A percentile compares a stretch with the other conserved stretches of the same genome.
These are phyloP conservation scores for Trypanosoma platydactyli DNA, from an alignment of 208 protist genomes.

Conservation along the genomic window DNA sequence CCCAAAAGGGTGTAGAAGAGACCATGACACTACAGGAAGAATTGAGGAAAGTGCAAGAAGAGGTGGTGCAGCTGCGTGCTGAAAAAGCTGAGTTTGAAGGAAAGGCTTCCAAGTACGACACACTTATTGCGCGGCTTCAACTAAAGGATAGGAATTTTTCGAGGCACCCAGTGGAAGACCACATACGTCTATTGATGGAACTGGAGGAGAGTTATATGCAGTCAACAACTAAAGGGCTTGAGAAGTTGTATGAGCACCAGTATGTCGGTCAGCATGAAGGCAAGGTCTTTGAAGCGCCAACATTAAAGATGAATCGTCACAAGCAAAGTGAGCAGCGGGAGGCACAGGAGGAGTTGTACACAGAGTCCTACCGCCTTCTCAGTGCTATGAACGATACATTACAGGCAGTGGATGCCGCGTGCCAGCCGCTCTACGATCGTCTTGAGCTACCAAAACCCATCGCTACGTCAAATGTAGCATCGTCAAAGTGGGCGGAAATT, in stretches of 20 bases:
- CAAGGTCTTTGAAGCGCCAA: conserved; percentile 29
- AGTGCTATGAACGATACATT: conserved; percentile 41
- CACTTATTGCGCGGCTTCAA: conserved; percentile 61
- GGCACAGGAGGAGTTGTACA: conserved; percentile 52
- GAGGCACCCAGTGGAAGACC: conserved; percentile 54
- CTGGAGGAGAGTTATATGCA: conserved; percentile 64
- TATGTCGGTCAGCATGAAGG: not conserved
- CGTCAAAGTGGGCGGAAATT: conserved; percentile 65
- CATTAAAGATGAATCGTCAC: conserved; percentile 44
- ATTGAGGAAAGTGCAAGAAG: conserved; percentile 23
- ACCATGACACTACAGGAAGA: conserved; percentile 32
- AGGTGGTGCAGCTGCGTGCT: conserved; percentile 8
- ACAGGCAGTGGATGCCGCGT: conserved; percentile 55
- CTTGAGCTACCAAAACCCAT: conserved; percentile 55
- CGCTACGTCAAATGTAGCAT: conserved; percentile 58
- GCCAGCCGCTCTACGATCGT: conserved; percentile 63
- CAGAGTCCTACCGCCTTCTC: conserved; percentile 60
- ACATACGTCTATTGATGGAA: conserved; percentile 59
- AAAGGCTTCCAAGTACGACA: conserved; percentile 74
- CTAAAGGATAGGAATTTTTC: conserved; percentile 58
- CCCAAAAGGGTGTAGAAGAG: conserved; percentile 27
- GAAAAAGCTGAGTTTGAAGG: conserved; percentile 44
- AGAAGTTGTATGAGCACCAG: conserved; percentile 39
- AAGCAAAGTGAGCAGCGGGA: conserved; percentile 46
- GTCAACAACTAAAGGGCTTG: conserved; percentile 49